Evolutionary conservation across 2,329 filamentous ascomycete genomes (phyloP), one percentile per base, ranked within the genome.

Genomic region (Nemania serpens): DNA sequence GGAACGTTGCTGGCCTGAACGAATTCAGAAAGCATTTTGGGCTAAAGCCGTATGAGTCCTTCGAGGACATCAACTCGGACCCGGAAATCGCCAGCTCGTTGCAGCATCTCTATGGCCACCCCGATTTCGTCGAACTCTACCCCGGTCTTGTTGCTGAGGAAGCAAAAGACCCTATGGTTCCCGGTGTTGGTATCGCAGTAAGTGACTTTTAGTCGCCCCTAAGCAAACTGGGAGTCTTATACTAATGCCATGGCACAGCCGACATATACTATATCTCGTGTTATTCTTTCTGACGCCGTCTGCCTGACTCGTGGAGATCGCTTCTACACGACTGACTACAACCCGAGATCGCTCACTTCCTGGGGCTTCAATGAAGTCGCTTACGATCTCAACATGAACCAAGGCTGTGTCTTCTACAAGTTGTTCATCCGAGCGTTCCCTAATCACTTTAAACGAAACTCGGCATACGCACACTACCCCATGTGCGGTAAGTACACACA

Each of bases 351-450:
- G 67, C 76, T 96, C 48, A 96, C 91, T 1, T 93, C 91, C 76
- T 96, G 91, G 91, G 91, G 91, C 18, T 94, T 85, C 77, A 85
- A 86, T 56, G 89, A 92, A 71, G 89, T 85, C 3, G 82, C 90
- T 18, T 91, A 88, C 58, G 90, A 96, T 67, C 76, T 88, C 20
- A 85, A 83, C 60, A 76, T 94, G 66, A 90, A 95, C 75, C 88
- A 95, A 71, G 91, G 92, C 48, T 92, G 89, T 67, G 86, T 93
- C 12, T 91, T 94, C 75, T 93, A 93, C 80, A 96, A 95, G 79
- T 82, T 96, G 37, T 89, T 93, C 72, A 79, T 91, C 37, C 84
- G 89, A 5, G 90, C 91, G 0, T 92, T 96, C 80, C 92, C 91
- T 0, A 83, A 90, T 66, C 89, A 92, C 76, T 94, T 93, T 81